Evolutionary conservation across 805 yeast species (phyloP), one percentile per base, ranked within the genome.

Genomic region (Cyberlindnera mississippiensis): DNA sequence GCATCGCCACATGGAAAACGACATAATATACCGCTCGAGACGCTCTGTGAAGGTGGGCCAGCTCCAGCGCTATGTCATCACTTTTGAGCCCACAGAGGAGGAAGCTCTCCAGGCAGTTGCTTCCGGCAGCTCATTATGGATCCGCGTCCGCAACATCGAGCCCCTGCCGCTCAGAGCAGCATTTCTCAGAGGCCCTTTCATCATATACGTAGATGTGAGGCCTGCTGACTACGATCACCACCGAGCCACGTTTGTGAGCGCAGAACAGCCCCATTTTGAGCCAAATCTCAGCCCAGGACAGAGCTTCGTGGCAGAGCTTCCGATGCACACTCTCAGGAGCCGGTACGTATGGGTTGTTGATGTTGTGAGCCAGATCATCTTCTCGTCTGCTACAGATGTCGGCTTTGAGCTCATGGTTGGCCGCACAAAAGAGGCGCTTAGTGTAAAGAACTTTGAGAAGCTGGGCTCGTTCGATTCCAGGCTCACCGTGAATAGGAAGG

Each of bases 201-300:
- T 79, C n/a, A 52, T 85, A 1, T 85, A 85, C 55, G 83, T 78
- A 30, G 95, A 85, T 60, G 76, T 86, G 27, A 63, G 78, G 38
- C 64, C 79, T 0, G 69, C 59, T 3, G 81, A 76, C 7, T 85
- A 73, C 52, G 69, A 75, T 36, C 78, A 73, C 44, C 62, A 72
- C 4, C 63, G 71, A 41, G 51, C 62, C 15, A 71, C 72, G 16
- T 81, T 81, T 53, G 71, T 83, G 12, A 79, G 90, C 2, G 87
- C 86, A 0, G 90, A 85, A 56, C 89, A 82, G 52, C 95, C 95
- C 0, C 65, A 66, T 20, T 85, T 73, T 56, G 88, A 84, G 52
- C 82, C 91, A 0, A 85, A 80, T 55, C 52, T 85, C 26, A 72
- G 73, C 33, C 83, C 95, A 1, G 85, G 85, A 6, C 88, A 82